Percentiles rank a stretch among this genome's conserved stretches.
phyloP scores from a whole-genome alignment of 352 stramenopile genomes.

The Phytophthora rubi region DNA sequence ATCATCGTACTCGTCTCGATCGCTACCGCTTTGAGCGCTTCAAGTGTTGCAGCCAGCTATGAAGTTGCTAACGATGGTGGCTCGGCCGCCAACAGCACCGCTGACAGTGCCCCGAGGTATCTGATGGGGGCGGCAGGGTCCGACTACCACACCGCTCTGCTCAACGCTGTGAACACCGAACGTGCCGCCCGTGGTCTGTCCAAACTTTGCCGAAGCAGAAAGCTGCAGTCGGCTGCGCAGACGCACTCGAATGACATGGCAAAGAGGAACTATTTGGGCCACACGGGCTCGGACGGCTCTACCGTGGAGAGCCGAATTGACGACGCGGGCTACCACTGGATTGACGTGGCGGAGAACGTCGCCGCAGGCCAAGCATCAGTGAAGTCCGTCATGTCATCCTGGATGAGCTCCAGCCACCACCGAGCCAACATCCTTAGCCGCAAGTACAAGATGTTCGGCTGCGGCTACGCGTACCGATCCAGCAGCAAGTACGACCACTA shows the following conservation, averaged over 20 bases:
- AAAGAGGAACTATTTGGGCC: slow-evolving; percentile 46
- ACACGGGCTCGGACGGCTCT: slow-evolving; percentile 53
- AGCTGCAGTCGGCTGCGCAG: slow-evolving; percentile 37
- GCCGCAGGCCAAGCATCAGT: slow-evolving; percentile 53
- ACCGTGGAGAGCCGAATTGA: slow-evolving; percentile 47
- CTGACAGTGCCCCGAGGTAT: slow-evolving; percentile 4
- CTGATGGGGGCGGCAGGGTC: slow-evolving; percentile 10
- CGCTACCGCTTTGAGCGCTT: slow-evolving; percentile 2
- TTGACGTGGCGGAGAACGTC: slow-evolving; percentile 56
- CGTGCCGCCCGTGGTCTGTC: slow-evolving; percentile 40
- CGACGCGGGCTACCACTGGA: slow-evolving; percentile 44
- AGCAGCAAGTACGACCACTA: slow-evolving; percentile 55
- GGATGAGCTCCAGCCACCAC: slow-evolving; percentile 60
- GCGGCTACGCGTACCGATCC: slow-evolving; percentile 37
- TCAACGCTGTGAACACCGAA: slow-evolving; percentile 56
- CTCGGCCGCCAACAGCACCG: slow-evolving; percentile 2
- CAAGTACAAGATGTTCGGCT: slow-evolving; percentile 39
- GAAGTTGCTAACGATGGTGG: slow-evolving; percentile 3
- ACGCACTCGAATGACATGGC: slow-evolving; percentile 56
- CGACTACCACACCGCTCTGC: slow-evolving; percentile 40
- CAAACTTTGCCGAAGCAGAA: slow-evolving; percentile 52
- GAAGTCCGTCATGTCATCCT: slow-evolving; percentile 46
- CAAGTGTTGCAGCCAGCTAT: slow-evolving; percentile 6
- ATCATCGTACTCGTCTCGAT: slow-evolving; percentile 15
- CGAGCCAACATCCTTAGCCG: slow-evolving; percentile 50